Base-by-base conservation (phyloP, 768 basidiomycete species). In the Pleurotus giganteus region DNA sequence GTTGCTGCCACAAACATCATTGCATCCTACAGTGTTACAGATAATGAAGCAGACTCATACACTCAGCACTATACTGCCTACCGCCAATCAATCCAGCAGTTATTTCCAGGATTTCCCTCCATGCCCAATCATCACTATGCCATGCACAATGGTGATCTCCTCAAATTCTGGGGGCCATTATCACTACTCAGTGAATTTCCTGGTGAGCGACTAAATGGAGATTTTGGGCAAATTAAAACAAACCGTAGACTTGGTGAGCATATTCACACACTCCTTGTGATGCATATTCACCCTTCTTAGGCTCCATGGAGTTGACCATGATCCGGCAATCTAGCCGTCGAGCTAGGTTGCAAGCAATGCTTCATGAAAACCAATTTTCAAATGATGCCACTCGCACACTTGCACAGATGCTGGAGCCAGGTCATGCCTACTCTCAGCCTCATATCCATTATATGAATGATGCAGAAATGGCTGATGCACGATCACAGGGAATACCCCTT, bases 111-210 rank as follows among this genome's bases (percentile, higher is more conserved):
- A 15, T 53, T 56, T 34, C 23, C 29, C 8, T 62, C 64, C 26
- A 56, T 57, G 13, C 68, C 69, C 12, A 72, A 72, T 57, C 65
- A 70, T 42, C 69, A 72, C 44, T 72, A 61, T 60, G 69, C 68
- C 19, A 66, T 69, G 69, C 70, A 71, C 42, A 63, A 66, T 62
- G 61, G 50, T 5, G 54, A 56, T 9, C 47, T 64, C 1, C 45
- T 72, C 12, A 68, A 67, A 53, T 63, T 54, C 46, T 72, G 70
- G 71, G 69, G 68, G 1, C 66, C 69, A 29, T 44, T 70, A 5
- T 26, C 62, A n/a, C 43, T 41, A 4, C 47, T 72, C 12, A 68
- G 66, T 63, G 67, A 72, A 34, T 69, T 70, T 58, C 56, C 63
- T 31, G 63, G 66, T 39, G 68, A 72, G 54, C 53, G 59, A 13